phyloP scores from a whole-genome alignment of 768 basidiomycete species.

The Russula griseocarnosa region DNA sequence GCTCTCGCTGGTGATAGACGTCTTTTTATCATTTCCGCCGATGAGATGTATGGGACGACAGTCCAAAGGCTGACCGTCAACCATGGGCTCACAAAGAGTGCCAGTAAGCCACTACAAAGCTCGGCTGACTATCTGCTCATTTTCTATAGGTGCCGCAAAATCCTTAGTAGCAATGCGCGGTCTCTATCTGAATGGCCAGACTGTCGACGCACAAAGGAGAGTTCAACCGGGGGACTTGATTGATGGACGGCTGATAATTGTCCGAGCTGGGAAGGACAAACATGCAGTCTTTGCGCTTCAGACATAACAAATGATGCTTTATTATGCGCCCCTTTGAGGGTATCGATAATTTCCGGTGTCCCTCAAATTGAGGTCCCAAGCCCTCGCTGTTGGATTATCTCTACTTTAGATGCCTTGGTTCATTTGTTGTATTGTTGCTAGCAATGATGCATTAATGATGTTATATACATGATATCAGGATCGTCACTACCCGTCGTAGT shows the following conservation, averaged over 20 bases:
- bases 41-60: slow-evolving; percentile 51
- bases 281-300: slow-evolving; percentile 23
- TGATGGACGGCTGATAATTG: slow-evolving; percentile 24
- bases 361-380: neutral
- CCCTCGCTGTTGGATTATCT: neutral
- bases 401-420: neutral
- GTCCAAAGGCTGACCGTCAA: slow-evolving; percentile 59
- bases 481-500: no score
- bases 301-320: neutral
- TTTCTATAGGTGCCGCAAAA: slow-evolving; percentile 24
- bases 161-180: slow-evolving; percentile 25
- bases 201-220: slow-evolving; percentile 11
- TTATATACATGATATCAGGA: no score
- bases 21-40: slow-evolving; percentile 46
- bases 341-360: neutral
- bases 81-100: slow-evolving; percentile 55
- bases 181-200: slow-evolving; percentile 26
- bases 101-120: slow-evolving; percentile 11
- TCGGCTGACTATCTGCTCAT: neutral
- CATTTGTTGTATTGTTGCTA: neutral
- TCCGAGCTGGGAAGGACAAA: slow-evolving; percentile 28
- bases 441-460: no score
- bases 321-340: neutral
- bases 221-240: slow-evolving; percentile 21
- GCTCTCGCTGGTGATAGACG: slow-evolving; percentile 66